Evolutionary conservation across 1,284 basidiomycete species (phyloP).

Genomic region (Cystobasidium slooffiae): DNA sequence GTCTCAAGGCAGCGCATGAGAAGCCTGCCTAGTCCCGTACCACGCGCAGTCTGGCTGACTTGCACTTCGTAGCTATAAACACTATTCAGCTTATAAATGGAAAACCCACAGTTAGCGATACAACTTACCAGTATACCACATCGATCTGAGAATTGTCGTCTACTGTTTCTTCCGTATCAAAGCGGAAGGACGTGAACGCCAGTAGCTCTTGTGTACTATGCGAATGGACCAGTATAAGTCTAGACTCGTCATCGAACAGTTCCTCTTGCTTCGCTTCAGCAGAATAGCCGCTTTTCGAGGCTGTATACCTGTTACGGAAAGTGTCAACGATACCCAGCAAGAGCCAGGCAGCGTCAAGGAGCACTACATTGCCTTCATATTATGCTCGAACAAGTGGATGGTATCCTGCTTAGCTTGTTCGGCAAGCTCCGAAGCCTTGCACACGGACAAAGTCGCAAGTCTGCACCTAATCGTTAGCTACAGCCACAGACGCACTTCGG

Average conservation of each 20-base stretch:
- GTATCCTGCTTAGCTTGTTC: conserved; percentile 10
- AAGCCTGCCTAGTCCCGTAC: conserved; percentile 42
- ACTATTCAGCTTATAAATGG: not conserved
- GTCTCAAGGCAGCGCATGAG: conserved; percentile 47
- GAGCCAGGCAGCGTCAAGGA: no score
- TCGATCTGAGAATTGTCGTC: conserved; percentile 45
- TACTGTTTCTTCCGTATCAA: conserved; percentile 50
- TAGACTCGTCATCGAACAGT: conserved; percentile 49
- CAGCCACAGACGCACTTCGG: not conserved
- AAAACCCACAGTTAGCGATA: no score
- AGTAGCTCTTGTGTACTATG: not conserved
- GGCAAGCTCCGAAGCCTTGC: conserved; percentile 14
- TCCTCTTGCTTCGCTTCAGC: conserved; percentile 47
- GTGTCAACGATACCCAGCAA: no score
- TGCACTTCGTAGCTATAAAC: conserved; percentile 51
- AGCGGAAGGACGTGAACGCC: conserved; percentile 50
- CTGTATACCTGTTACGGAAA: conserved; percentile 44
- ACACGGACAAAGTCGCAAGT: not conserved
- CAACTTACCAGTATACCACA: conserved; percentile 50
- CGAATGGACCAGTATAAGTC: conserved; percentile 45
- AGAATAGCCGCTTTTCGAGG: conserved; percentile 44
- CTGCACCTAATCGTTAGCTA: not conserved
- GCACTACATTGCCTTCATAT: conserved; percentile 47
- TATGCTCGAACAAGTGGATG: conserved; percentile 46
- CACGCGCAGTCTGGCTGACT: not conserved